These are phyloP conservation scores for Solanum sejunctum DNA, from an alignment of 257 asterid species.

Conservation along the genomic window DNA sequence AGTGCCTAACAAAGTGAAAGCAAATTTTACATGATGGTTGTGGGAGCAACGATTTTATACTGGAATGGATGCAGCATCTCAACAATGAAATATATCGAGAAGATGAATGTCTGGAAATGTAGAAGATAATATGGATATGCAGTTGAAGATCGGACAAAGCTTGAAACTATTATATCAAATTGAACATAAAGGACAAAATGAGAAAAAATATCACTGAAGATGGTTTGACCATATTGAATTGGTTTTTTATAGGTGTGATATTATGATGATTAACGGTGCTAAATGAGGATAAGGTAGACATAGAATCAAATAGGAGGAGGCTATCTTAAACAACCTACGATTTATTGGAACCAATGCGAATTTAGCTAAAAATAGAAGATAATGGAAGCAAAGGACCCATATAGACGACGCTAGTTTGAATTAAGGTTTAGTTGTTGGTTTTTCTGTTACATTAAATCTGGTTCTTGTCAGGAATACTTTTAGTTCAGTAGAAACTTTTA, in stretches of 20 bases:
- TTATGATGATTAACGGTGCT: not conserved
- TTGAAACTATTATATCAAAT: not conserved
- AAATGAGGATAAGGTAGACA: not conserved
- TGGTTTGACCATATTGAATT: not conserved
- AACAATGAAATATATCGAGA: not conserved
- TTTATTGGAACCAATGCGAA: not conserved
- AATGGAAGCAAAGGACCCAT: not conserved
- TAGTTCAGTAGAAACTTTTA: not conserved
- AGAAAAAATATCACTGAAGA: not conserved
- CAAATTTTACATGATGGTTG: not conserved
- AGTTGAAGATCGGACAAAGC: not conserved
- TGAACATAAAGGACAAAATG: not conserved
- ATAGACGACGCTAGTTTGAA: not conserved
- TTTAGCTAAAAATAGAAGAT: not conserved
- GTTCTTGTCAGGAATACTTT: not conserved
- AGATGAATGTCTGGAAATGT: not conserved
- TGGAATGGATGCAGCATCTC: not conserved
- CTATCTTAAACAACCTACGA: not conserved
- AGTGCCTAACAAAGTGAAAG: not conserved
- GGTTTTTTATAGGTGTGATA: not conserved
- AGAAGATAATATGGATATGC: not conserved
- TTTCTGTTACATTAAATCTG: not conserved
- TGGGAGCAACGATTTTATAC: not conserved
- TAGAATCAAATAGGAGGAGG: not conserved
- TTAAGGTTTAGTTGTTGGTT: not conserved